Conservation (phyloP, 2,329 filamentous ascomycete species). For the Knufia petricola region DNA sequence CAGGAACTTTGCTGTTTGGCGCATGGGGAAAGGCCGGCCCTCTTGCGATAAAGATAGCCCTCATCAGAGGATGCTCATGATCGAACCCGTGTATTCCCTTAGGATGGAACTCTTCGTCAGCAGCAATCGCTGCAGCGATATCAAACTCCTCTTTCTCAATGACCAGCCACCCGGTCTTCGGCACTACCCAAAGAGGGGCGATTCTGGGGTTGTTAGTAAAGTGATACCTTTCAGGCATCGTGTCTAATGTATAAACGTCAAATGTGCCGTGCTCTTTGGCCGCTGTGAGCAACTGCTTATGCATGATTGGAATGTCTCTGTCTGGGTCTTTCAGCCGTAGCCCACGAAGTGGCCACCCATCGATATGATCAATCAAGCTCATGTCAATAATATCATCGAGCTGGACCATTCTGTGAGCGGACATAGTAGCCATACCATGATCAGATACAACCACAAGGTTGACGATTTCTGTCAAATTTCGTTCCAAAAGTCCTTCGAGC, state of each 20-base stretch:
- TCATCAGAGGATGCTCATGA: conserved; percentile 87
- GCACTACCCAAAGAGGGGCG: conserved; percentile 88
- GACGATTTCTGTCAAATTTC: conserved; percentile 81
- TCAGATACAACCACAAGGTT: conserved; percentile 96
- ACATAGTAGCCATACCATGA: conserved; percentile 95
- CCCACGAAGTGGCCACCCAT: conserved; percentile 90
- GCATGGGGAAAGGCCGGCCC: conserved; percentile 86
- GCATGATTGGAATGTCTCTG: conserved; percentile 56
- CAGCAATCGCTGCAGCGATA: conserved; percentile 55
- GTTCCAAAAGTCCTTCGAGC: conserved; percentile 63
- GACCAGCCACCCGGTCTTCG: conserved; percentile 86
- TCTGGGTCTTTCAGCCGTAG: conserved; percentile 64
- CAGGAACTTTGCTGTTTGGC: conserved; percentile 66
- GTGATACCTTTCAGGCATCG: conserved; percentile 90
- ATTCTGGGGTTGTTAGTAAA: conserved; percentile 83
- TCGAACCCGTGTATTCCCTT: conserved; percentile 89
- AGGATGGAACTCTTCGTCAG: conserved; percentile 63
- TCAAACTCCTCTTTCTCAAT: conserved; percentile 72
- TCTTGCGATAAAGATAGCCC: conserved; percentile 85
- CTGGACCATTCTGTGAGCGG: conserved; percentile 69
- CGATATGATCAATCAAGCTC: conserved; percentile 66
- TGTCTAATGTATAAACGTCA: conserved; percentile 73
- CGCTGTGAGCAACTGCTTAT: conserved; percentile 45
- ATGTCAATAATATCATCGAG: conserved; percentile 81
- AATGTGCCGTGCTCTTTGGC: conserved; percentile 50